Base-by-base conservation (phyloP, 164 flowering plant genomes). In the Umbellularia californica region DNA sequence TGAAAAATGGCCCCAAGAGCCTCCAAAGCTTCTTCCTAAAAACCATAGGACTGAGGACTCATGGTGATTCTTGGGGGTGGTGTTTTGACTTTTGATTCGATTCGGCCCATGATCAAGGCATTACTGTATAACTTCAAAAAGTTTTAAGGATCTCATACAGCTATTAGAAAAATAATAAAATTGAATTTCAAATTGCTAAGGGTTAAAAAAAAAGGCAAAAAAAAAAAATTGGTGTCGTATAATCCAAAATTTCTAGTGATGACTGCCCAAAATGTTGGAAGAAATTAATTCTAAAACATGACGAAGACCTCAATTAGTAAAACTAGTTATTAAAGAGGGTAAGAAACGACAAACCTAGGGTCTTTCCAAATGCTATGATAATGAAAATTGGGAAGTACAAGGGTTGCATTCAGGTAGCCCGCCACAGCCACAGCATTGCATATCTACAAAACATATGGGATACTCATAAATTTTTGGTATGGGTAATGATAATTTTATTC, bases 381-480 rank as follows among this genome's bases (percentile, higher is more conserved):
- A 79, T 91, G 95, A 75, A 96, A 94, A 79, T 94, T 86, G 69
- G 99, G 99, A 72, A 96, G 88, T 17, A 96, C 80, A 78, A 96
- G 95, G 23, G 98, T 96, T 72, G 98, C 98, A 90, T 96, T 96
- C 69, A 94, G 88, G 84, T 86, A 90, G 63, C 94, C 99, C 0
- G 99, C 99, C 75, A 96, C 94, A 68, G 98, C 97, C 80, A 94
- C 99, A 62, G 99, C 99, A 88, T 96, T 96, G 88, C 99, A 88
- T 83, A 96, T 92, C 99, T 95, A 79, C 79, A 85, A 70, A 72
- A 66, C 55, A 86, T 30, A 67, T 25, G 7, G 28, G 9, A 65
- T 47, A 74, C 33, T 70, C n/a, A 75, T 25, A 55, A 78, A 77
- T 55, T 70, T 74, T 41, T 7, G 47, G 47, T 3, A 55, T 55